These are phyloP conservation scores for Symbiodinium pilosum DNA, from an alignment of 73 alveolate genomes.

Conservation along the genomic window DNA sequence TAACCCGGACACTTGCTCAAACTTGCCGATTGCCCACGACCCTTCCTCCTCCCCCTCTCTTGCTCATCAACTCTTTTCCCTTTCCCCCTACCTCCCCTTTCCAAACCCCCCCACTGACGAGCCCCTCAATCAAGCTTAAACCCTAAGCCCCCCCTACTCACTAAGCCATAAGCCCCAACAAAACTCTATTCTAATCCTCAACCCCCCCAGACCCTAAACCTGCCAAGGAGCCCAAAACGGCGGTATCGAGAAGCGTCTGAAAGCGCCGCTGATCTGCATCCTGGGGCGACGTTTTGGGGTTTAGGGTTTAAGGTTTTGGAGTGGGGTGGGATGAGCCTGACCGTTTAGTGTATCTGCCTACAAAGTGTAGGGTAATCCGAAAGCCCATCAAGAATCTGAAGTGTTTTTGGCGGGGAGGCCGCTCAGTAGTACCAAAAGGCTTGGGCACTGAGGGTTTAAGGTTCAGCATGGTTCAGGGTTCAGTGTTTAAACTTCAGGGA, in stretches of 20 bases:
- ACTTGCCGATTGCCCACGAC: too few relatives aligned
- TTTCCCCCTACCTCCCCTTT: too few relatives aligned
- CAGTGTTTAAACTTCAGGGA: neutral
- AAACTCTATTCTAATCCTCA: neutral
- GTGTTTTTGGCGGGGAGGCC: neutral
- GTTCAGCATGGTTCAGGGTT: neutral
- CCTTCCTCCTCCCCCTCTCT: too few relatives aligned
- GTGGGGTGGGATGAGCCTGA: neutral
- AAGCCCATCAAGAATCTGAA: neutral
- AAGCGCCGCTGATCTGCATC: constrained; percentile 3
- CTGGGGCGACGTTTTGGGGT: neutral
- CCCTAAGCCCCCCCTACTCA: neutral
- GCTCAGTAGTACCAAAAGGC: neutral
- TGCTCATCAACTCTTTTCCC: too few relatives aligned
- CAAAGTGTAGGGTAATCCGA: neutral
- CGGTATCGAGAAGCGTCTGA: constrained; percentile 1
- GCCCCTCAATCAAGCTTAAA: too few relatives aligned
- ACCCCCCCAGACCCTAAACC: neutral
- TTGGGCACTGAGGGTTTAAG: neutral
- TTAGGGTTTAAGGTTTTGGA: neutral
- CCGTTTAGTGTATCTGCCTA: neutral
- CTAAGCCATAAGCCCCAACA: neutral
- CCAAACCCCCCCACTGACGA: too few relatives aligned
- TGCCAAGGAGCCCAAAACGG: neutral
- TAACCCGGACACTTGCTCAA: too few relatives aligned